Conservation (phyloP, 257 asterid genomes). For the Solanum arcanum region DNA sequence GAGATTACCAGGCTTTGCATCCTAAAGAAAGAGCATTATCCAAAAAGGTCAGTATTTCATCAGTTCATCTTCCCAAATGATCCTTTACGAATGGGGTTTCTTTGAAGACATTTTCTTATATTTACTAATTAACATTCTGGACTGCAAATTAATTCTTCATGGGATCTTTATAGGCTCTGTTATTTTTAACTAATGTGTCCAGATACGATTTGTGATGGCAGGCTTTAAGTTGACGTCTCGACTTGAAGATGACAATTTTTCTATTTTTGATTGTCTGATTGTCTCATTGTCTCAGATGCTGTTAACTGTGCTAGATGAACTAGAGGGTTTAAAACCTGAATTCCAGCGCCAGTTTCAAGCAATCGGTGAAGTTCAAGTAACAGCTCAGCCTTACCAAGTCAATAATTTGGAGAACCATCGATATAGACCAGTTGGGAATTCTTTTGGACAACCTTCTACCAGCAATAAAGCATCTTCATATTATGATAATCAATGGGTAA, state of each 20-base stretch:
- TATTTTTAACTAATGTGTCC: not conserved
- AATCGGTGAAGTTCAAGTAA: slow-evolving; percentile 22
- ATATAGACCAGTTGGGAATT: slow-evolving; percentile 12
- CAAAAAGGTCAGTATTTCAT: slow-evolving; percentile 39
- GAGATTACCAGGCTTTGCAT: slow-evolving; percentile 48
- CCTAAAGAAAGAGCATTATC: slow-evolving; percentile 35
- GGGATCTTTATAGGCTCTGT: not conserved
- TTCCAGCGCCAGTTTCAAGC: slow-evolving; percentile 36
- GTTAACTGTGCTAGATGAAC: slow-evolving; percentile 58
- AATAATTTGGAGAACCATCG: slow-evolving; percentile 28
- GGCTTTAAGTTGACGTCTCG: slow-evolving; percentile 1
- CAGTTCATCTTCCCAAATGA: not conserved
- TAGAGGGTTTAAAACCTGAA: slow-evolving; percentile 68
- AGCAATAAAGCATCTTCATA: slow-evolving; percentile 23
- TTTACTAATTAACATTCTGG: not conserved
- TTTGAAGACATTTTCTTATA: not conserved
- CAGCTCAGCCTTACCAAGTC: slow-evolving; percentile 19
- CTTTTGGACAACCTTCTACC: slow-evolving; percentile 1
- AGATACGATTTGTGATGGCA: slow-evolving; percentile 2
- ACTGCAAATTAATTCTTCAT: not conserved
- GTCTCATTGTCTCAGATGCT: slow-evolving; percentile 25
- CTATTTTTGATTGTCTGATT: not conserved
- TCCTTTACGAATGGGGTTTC: not conserved
- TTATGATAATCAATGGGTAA: slow-evolving; percentile 41
- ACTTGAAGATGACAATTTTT: slow-evolving; percentile 3